Base-by-base conservation (phyloP, 1,139 yeast genomes). In the Suhomyces atakaporum region DNA sequence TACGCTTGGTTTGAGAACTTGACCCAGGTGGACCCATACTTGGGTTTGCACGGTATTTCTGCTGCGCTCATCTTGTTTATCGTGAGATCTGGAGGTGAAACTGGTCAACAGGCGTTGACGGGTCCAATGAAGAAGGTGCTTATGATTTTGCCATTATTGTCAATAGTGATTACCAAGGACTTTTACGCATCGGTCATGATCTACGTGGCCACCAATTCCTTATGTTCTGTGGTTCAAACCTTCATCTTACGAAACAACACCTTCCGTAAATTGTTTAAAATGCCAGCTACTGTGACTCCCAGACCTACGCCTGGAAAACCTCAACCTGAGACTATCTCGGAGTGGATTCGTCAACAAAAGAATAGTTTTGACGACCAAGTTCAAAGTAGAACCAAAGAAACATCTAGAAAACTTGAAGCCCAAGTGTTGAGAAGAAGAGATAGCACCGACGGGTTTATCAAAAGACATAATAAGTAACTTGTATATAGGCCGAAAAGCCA, bases 31-130 rank as follows among this genome's bases (percentile, higher is more conserved):
- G 99, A 92, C 59, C 97, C 97, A 2, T 92, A 85, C 63, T 69
- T 87, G 43, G 97, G 96, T 7, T 71, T 92, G 44, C 98, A 90
- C 56, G 65, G 84, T 33, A 66, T 88, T 33, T 82, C 97, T 11
- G 96, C 96, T n/a, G 75, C 79, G 12, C 73, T 85, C 16, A 84
- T 89, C 43, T 76, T 87, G 35, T 72, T 77, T 2, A 81, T 92
- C 58, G 77, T 92, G 58, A 77, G 82, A 62, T 65, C 81, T 26
- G 98, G 97, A 43, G 97, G 97, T 47, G 97, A 92, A 60, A 84
- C 95, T 13, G 97, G 96, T 39, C 83, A 84, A 30, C 79, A 77
- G 41, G 57, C 60, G 25, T 79, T 76, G 47, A 75, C 87, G 62
- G 71, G 82, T 39, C 87, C 90, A 3, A 79, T 79, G 64, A 84